Conservation (phyloP, 352 stramenopile species). For the Phytophthora pluvialis region DNA sequence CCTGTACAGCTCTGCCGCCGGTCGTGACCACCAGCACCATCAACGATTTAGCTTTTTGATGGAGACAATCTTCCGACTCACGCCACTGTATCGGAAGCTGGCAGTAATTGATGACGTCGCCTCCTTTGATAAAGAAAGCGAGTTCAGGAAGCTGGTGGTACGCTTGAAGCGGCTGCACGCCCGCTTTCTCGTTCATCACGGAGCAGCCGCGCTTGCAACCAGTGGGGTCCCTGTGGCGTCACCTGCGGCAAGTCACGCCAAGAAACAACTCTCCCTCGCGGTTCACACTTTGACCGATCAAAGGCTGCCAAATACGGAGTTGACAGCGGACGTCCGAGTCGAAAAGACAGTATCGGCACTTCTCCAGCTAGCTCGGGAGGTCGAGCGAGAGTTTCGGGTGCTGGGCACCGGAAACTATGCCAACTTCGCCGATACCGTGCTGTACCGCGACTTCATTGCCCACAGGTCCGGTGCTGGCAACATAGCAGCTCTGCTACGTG, state of each 20-base stretch:
- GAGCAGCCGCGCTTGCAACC: constrained; percentile 12
- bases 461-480: constrained; percentile 21
- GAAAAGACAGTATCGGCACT: constrained; percentile 30
- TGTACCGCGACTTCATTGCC: constrained; percentile 61
- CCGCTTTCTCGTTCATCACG: constrained; percentile 25
- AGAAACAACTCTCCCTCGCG: constrained; percentile 24
- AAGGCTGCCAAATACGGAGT: constrained; percentile 1
- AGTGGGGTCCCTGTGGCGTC: constrained; percentile 30
- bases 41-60: constrained; percentile 68
- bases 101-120: neutral
- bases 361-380: constrained; percentile 42
- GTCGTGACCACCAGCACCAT: constrained; percentile 41
- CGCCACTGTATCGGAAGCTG: constrained; percentile 38
- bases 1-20: constrained; percentile 52
- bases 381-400: constrained; percentile 53
- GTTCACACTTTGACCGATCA: constrained; percentile 23
- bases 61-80: constrained; percentile 58
- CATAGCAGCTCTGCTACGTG: constrained; percentile 49
- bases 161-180: constrained; percentile 17
- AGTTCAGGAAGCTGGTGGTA: constrained; percentile 6
- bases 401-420: constrained; percentile 53
- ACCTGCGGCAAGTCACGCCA: constrained; percentile 18
- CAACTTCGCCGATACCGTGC: constrained; percentile 48
- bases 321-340: constrained; percentile 1
- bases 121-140: constrained; percentile 5